Percentiles rank a stretch among this genome's conserved stretches.
Conservation (phyloP, 1,139 yeast genomes). For the Geotrichum restrictum region DNA sequence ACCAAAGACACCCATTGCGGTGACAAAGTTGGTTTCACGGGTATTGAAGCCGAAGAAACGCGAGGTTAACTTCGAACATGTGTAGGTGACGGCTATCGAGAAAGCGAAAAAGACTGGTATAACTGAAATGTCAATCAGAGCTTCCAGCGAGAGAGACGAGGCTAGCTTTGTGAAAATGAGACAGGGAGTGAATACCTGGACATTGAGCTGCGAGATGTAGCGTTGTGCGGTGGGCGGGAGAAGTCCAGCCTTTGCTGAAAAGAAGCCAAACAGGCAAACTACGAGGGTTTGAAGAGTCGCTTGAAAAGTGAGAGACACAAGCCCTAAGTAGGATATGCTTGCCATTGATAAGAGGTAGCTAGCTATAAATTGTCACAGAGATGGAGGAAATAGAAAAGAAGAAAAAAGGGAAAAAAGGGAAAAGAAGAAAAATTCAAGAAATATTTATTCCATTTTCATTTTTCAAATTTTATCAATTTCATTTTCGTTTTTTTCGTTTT, state of each 20-base stretch:
- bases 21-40: constrained; percentile 72
- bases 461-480: too few relatives aligned
- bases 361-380: background rate
- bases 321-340: constrained; percentile 50
- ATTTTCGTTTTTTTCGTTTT: background rate
- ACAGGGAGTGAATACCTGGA: constrained; percentile 79
- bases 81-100: constrained; percentile 58
- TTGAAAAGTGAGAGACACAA: constrained; percentile 65
- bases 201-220: constrained; percentile 62
- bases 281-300: constrained; percentile 75
- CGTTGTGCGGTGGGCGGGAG: constrained; percentile 61
- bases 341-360: constrained; percentile 15
- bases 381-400: too few relatives aligned
- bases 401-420: constrained; percentile 1
- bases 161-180: constrained; percentile 78
- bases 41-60: constrained; percentile 49
- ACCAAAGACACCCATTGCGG: constrained; percentile 87
- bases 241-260: constrained; percentile 60
- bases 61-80: constrained; percentile 52
- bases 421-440: background rate
- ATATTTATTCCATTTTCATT: too few relatives aligned
- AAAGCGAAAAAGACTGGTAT: constrained; percentile 70
- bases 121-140: constrained; percentile 63
- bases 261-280: constrained; percentile 66
- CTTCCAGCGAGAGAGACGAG: constrained; percentile 61